Conservation (phyloP, 2,329 filamentous ascomycete genomes). For the Sporothrix schenckii region DNA sequence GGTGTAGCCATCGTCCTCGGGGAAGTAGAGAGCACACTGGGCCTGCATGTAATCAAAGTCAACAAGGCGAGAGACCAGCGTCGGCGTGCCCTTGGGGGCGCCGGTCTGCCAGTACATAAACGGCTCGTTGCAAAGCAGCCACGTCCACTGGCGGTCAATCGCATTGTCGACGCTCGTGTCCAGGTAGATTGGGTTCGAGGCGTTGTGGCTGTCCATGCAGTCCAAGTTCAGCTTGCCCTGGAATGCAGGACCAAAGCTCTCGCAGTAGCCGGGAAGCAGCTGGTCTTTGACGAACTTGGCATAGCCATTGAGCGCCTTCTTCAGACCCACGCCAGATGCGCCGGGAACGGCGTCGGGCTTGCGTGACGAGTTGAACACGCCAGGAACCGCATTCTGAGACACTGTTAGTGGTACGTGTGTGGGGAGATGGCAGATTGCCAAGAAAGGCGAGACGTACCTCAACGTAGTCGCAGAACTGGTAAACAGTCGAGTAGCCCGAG, state of each 20-base stretch:
- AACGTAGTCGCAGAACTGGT: slow-evolving; percentile 54
- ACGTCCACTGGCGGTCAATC: slow-evolving; percentile 57
- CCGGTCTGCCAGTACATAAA: slow-evolving; percentile 50
- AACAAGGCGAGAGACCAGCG: slow-evolving; percentile 48
- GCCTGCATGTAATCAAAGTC: slow-evolving; percentile 47
- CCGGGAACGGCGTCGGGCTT: slow-evolving; percentile 45
- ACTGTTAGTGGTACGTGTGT: background rate
- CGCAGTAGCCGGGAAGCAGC: slow-evolving; percentile 50
- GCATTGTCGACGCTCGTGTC: slow-evolving; percentile 47
- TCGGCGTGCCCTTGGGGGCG: slow-evolving; percentile 49
- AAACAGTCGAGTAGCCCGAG: slow-evolving; percentile 52
- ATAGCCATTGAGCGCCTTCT: slow-evolving; percentile 55
- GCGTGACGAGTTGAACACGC: slow-evolving; percentile 47
- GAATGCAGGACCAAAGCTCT: slow-evolving; percentile 50
- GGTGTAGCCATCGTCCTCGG: slow-evolving; percentile 42
- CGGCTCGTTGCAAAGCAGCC: slow-evolving; percentile 59
- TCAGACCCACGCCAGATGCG: slow-evolving; percentile 54
- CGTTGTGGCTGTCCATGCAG: slow-evolving; percentile 54
- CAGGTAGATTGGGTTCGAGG: slow-evolving; percentile 47
- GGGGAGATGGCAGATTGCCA: background rate
- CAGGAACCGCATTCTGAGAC: slow-evolving; percentile 44
- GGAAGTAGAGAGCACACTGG: slow-evolving; percentile 53
- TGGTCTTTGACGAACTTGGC: slow-evolving; percentile 51
- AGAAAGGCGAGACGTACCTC: slow-evolving; percentile 39
- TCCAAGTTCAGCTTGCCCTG: slow-evolving; percentile 49